These are phyloP conservation scores for Lactarius indigo DNA, from an alignment of 768 basidiomycete species.

Conservation along the genomic window DNA sequence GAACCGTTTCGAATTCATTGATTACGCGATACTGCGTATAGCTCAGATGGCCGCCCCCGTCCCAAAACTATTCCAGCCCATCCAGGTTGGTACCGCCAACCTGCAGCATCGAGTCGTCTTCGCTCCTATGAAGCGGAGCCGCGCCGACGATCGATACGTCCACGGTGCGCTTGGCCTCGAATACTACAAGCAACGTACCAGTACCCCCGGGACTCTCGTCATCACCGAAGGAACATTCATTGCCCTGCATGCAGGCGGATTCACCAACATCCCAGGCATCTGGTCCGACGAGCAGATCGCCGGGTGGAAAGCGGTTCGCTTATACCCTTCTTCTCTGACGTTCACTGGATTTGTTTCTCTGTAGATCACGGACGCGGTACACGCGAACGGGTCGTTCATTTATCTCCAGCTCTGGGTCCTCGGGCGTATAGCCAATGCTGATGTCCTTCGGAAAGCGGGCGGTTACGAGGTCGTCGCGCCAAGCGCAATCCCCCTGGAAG, in stretches of 20 bases:
- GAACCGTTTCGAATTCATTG: too few relatives aligned
- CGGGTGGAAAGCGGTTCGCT: conserved; percentile 50
- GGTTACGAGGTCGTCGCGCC: not conserved
- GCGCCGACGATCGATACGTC: conserved; percentile 38
- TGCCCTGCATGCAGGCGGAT: conserved; percentile 45
- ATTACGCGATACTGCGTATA: too few relatives aligned
- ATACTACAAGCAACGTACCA: conserved; percentile 49
- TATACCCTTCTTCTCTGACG: not conserved
- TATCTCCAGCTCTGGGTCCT: conserved; percentile 49
- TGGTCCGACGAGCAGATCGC: conserved; percentile 47
- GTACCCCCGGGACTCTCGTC: conserved; percentile 48
- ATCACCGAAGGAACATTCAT: conserved; percentile 59
- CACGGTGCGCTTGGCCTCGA: conserved; percentile 36
- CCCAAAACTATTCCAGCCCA: conserved; percentile 43
- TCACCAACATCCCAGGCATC: conserved; percentile 42
- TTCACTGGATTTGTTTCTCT: not conserved
- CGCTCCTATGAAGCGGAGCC: conserved; percentile 49
- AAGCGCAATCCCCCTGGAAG: not conserved
- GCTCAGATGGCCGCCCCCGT: too few relatives aligned
- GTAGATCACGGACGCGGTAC: conserved; percentile 36
- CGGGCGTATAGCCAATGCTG: conserved; percentile 35
- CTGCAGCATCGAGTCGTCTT: conserved; percentile 52
- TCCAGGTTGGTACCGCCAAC: conserved; percentile 38
- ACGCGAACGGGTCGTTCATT: conserved; percentile 41
- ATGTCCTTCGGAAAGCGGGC: not conserved